Evolutionary conservation across 768 basidiomycete species (phyloP).

Genomic region (Phanerochaete sordida): DNA sequence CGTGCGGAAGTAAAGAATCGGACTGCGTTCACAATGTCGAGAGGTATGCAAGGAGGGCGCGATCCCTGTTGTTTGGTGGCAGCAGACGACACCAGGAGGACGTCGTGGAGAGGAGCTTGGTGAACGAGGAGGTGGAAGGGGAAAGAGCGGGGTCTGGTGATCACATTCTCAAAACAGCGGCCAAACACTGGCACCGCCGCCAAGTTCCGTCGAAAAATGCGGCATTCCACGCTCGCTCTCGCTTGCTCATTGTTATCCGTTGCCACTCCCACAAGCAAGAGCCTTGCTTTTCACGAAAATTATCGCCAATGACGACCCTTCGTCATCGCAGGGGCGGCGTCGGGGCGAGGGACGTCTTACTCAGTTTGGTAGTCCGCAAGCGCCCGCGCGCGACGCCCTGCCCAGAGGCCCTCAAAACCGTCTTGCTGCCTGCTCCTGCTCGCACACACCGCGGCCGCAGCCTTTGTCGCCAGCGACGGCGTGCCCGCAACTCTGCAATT

Average conservation of each 20-base stretch:
- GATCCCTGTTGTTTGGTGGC: neutral
- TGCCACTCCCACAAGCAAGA: neutral
- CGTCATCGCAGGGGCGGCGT: neutral
- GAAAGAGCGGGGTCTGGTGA: conserved; percentile 17
- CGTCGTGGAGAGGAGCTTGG: conserved; percentile 2
- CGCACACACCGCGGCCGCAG: neutral
- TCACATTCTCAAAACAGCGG: conserved; percentile 13
- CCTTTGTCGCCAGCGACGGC: neutral
- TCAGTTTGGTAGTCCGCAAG: neutral
- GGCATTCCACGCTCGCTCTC: neutral
- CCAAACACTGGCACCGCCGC: conserved; percentile 6
- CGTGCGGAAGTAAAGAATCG: neutral
- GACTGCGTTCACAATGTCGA: neutral
- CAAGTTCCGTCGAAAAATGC: conserved; percentile 7
- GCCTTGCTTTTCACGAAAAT: neutral
- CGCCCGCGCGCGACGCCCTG: neutral
- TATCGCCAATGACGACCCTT: neutral
- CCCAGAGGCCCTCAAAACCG: neutral
- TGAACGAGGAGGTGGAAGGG: conserved; percentile 6
- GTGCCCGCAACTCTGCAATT: neutral
- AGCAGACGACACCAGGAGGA: neutral
- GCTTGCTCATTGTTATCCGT: neutral
- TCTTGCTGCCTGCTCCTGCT: neutral
- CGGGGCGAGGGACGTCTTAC: neutral
- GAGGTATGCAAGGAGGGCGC: neutral